These are phyloP conservation scores for Atkinsonella hypoxylon DNA, from an alignment of 2,329 filamentous ascomycete species.

Conservation along the genomic window DNA sequence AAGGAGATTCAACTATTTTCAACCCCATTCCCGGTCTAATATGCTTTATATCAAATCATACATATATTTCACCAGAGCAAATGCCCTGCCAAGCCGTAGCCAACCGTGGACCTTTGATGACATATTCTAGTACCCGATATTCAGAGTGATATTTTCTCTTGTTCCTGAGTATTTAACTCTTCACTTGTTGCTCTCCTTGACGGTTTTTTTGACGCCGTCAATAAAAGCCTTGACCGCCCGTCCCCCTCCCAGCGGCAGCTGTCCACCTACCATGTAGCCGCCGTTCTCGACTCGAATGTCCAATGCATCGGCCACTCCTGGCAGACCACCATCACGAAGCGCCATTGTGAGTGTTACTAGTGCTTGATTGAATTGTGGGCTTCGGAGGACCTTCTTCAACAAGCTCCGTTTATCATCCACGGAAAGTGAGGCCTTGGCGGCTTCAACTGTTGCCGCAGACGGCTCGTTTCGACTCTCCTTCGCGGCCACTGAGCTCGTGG, in stretches of 20 bases:
- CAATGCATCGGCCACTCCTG: constrained; percentile 79
- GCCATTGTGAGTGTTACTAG: constrained; percentile 77
- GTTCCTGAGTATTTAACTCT: neutral
- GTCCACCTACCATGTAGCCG: constrained; percentile 67
- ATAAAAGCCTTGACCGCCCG: constrained; percentile 88
- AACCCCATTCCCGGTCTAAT: too few relatives aligned
- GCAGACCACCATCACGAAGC: constrained; percentile 78
- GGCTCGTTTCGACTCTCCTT: constrained; percentile 52
- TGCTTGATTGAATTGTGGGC: constrained; percentile 84
- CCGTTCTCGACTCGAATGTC: constrained; percentile 70
- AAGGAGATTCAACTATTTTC: too few relatives aligned
- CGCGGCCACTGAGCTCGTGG: constrained; percentile 49
- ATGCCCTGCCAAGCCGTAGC: too few relatives aligned
- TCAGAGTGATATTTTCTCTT: neutral
- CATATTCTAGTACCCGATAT: neutral
- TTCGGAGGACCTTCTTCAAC: constrained; percentile 69
- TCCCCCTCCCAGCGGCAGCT: constrained; percentile 75
- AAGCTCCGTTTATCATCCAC: constrained; percentile 68
- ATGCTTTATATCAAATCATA: too few relatives aligned
- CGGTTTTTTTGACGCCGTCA: constrained; percentile 71
- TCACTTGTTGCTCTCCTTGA: constrained; percentile 41
- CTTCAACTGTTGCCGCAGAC: constrained; percentile 53
- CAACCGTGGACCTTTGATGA: neutral
- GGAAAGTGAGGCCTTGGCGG: constrained; percentile 62
- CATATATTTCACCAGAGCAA: too few relatives aligned